Percentiles rank a stretch among this genome's conserved stretches.
Conservation (phyloP, 2,329 filamentous ascomycete species). For the Penicillium polonicum region DNA sequence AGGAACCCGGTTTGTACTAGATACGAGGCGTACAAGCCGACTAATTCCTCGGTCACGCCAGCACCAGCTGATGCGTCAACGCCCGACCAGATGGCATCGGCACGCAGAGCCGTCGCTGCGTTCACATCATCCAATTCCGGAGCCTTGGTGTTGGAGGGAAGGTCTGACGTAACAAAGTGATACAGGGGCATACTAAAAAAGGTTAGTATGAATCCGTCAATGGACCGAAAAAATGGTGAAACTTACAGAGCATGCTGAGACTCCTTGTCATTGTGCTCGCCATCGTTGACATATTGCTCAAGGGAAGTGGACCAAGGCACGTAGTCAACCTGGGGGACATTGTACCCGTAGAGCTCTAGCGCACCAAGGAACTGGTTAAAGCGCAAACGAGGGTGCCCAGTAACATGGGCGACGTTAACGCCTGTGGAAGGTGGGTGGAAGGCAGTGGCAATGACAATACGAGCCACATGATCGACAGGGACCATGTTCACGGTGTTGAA, state of each 20-base stretch:
- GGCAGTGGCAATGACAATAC: constrained; percentile 72
- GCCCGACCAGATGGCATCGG: constrained; percentile 60
- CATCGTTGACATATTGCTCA: constrained; percentile 64
- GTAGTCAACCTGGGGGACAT: constrained; percentile 66
- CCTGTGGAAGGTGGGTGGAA: constrained; percentile 60
- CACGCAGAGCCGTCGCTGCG: constrained; percentile 62
- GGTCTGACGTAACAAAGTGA: constrained; percentile 68
- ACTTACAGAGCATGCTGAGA: constrained; percentile 63
- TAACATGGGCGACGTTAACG: constrained; percentile 71
- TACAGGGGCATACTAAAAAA: constrained; percentile 63
- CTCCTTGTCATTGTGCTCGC: constrained; percentile 57
- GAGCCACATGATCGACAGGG: constrained; percentile 78
- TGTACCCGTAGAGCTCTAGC: constrained; percentile 71
- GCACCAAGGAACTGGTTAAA: constrained; percentile 75
- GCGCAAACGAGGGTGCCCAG: constrained; percentile 72
- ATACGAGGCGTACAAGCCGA: constrained; percentile 65
- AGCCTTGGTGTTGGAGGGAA: constrained; percentile 68
- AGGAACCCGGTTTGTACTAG: constrained; percentile 64
- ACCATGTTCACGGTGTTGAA: constrained; percentile 86
- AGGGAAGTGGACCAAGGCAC: constrained; percentile 66
- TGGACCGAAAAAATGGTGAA: not conserved
- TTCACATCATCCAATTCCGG: constrained; percentile 74
- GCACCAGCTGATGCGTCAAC: constrained; percentile 56
- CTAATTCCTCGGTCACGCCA: constrained; percentile 59
- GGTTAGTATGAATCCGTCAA: constrained; percentile 3